A percentile compares a stretch with the other conserved stretches of the same genome.
These are phyloP conservation scores for Vicia sativa DNA, from an alignment of 306 rosid species.

Conservation along the genomic window DNA sequence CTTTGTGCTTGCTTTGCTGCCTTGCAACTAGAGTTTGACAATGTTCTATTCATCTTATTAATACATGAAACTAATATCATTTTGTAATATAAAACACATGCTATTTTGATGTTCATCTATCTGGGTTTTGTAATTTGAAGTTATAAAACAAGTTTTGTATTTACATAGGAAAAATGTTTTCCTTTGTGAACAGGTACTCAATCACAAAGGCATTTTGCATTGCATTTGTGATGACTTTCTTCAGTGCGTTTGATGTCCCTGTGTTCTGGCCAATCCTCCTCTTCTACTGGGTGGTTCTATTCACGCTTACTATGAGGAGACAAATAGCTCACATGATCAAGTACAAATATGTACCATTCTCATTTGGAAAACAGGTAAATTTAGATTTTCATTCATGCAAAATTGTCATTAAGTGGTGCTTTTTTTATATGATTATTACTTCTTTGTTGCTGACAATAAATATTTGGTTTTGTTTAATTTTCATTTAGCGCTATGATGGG, in stretches of 20 bases:
- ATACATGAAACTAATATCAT: slow-evolving; percentile 4
- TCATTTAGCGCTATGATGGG: slow-evolving; percentile 73
- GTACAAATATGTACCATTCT: slow-evolving; percentile 85
- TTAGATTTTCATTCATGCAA: background rate
- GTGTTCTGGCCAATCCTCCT: slow-evolving; percentile 98
- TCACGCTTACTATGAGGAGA: slow-evolving; percentile 87
- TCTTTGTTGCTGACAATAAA: slow-evolving; percentile 16
- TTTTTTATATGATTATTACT: background rate
- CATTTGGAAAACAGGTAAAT: slow-evolving; percentile 88
- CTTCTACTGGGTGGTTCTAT: slow-evolving; percentile 86
- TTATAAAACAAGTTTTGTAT: background rate
- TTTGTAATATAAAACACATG: slow-evolving; percentile 11
- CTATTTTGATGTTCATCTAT: slow-evolving; percentile 16
- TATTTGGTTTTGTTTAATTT: slow-evolving; percentile 26
- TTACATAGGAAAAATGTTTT: slow-evolving; percentile 17
- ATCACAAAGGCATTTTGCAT: slow-evolving; percentile 88
- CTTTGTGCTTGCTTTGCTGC: slow-evolving; percentile 16
- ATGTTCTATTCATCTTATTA: slow-evolving; percentile 20
- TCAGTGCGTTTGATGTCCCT: slow-evolving; percentile 59
- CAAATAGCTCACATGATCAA: slow-evolving; percentile 94
- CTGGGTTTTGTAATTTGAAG: slow-evolving; percentile 1
- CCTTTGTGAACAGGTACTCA: slow-evolving; percentile 67
- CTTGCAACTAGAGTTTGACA: slow-evolving; percentile 13
- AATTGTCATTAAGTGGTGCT: slow-evolving; percentile 8
- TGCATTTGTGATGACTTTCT: slow-evolving; percentile 87